Conservation (phyloP, 176 grass and related monocot genomes). For the Carex myosuroides region DNA sequence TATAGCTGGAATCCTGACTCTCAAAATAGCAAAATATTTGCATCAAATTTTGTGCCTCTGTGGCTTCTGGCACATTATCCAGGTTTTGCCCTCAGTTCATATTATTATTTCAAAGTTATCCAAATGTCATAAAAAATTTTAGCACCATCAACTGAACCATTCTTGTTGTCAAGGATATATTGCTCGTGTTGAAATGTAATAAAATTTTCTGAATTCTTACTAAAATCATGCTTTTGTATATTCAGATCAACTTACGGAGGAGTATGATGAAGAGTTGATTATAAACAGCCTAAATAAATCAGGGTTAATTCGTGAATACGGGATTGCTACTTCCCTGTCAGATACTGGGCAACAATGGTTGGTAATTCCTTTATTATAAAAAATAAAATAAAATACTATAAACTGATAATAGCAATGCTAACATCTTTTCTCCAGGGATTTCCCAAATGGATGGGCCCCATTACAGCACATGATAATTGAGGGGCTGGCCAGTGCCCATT, state of each 20-base stretch:
- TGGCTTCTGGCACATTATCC: conserved; percentile 58
- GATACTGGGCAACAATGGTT: conserved; percentile 85
- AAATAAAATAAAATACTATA: background rate
- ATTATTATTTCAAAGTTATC: background rate
- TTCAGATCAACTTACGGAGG: conserved; percentile 20
- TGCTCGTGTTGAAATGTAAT: background rate
- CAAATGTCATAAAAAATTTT: background rate
- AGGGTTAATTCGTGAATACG: conserved; percentile 53
- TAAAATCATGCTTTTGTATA: conserved; percentile 12
- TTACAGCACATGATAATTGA: conserved; percentile 81
- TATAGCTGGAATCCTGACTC: conserved; percentile 45
- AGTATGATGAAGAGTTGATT: conserved; percentile 31
- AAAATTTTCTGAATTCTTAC: background rate
- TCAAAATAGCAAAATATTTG: conserved; percentile 59
- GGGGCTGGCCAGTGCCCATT: conserved; percentile 48
- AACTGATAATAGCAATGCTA: background rate
- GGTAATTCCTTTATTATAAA: conserved; percentile 8
- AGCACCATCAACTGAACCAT: background rate
- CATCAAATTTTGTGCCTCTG: conserved; percentile 79
- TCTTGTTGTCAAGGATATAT: background rate
- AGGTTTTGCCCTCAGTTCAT: conserved; percentile 24
- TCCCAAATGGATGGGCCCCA: conserved; percentile 92
- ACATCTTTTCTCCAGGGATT: conserved; percentile 53
- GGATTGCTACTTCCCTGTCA: conserved; percentile 78
- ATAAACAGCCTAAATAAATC: conserved; percentile 60